Conservation (phyloP, 2,329 filamentous ascomycete species). For the Calonectria pseudoturangicola region DNA sequence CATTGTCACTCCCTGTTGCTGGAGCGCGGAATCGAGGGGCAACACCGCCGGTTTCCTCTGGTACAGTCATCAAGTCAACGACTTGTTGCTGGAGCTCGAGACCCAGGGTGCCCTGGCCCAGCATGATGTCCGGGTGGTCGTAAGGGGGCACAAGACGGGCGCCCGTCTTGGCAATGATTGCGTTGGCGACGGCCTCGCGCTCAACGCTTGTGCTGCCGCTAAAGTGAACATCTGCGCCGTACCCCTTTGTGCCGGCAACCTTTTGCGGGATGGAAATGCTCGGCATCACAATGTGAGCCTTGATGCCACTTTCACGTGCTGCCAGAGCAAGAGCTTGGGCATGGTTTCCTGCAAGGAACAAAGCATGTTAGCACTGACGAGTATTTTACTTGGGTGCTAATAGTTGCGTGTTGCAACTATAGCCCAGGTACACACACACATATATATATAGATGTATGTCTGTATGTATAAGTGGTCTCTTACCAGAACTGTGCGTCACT, state of each 20-base stretch:
- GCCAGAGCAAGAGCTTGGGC: slow-evolving; percentile 94
- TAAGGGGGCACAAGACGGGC: slow-evolving; percentile 92
- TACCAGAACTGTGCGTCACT: slow-evolving; percentile 92
- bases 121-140: slow-evolving; percentile 92
- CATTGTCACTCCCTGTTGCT: slow-evolving; percentile 48
- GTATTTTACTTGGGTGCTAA: not conserved
- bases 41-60: slow-evolving; percentile 41
- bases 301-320: slow-evolving; percentile 82
- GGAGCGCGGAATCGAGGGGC: slow-evolving; percentile 45
- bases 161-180: slow-evolving; percentile 82
- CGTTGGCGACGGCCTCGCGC: slow-evolving; percentile 84
- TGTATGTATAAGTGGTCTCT: slow-evolving; percentile 22
- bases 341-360: slow-evolving; percentile 83
- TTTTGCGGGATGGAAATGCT: slow-evolving; percentile 89
- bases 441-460: no score
- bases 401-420: not conserved
- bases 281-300: slow-evolving; percentile 95
- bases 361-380: not conserved
- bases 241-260: slow-evolving; percentile 86
- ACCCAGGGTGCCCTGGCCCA: slow-evolving; percentile 93
- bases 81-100: slow-evolving; percentile 89
- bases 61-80: slow-evolving; percentile 66
- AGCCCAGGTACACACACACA: not conserved
- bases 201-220: slow-evolving; percentile 87
- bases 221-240: slow-evolving; percentile 87